Evolutionary conservation across 2,329 filamentous ascomycete species (phyloP).

Genomic region (Huntiella decipiens): DNA sequence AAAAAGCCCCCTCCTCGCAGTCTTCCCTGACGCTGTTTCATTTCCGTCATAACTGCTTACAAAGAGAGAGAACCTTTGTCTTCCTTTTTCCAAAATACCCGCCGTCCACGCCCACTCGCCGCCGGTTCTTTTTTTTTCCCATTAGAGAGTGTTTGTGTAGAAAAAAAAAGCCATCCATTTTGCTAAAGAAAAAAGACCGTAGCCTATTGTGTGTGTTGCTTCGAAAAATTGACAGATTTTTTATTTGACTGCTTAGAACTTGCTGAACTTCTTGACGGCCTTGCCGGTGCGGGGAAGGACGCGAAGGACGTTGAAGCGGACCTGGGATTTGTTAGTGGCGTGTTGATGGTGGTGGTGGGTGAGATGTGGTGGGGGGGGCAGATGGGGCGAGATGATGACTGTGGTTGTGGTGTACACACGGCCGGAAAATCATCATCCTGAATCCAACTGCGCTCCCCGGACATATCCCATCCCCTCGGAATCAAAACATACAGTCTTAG

Average conservation of each 20-base stretch:
- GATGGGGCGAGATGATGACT: not conserved
- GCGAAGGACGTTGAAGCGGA: constrained; percentile 99
- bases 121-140: not conserved
- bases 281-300: constrained; percentile 96
- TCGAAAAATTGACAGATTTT: constrained; percentile 29
- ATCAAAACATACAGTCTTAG: constrained; percentile 78
- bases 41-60: constrained; percentile 10
- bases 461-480: not conserved
- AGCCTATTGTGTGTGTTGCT: constrained; percentile 20
- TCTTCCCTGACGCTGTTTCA: constrained; percentile 8
- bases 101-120: too few species aligned
- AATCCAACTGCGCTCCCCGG: not conserved
- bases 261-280: constrained; percentile 92
- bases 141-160: not conserved
- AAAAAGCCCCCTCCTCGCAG: not conserved
- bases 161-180: constrained; percentile 13
- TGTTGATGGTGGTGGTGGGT: not conserved
- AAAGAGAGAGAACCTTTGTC: too few species aligned
- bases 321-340: constrained; percentile 29
- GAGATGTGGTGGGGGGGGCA: not conserved
- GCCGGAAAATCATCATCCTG: too few species aligned
- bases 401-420: too few species aligned
- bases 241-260: constrained; percentile 56
- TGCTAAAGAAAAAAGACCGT: constrained; percentile 20
- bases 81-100: too few species aligned